Conservation (phyloP, 1,139 yeast genomes). For the Candida tropicalis region DNA sequence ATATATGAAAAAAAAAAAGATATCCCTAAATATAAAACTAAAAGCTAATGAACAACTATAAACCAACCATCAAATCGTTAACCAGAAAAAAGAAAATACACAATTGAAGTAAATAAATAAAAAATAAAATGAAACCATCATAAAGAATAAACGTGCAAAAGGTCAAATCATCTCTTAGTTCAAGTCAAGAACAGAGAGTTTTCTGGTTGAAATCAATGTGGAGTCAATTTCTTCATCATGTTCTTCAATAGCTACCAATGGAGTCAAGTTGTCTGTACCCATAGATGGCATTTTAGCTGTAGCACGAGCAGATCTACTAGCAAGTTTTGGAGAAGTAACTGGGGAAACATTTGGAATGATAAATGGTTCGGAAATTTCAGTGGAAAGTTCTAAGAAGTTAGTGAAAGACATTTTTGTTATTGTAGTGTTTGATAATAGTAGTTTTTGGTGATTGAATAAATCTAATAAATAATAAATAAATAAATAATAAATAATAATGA, state of each 20-base stretch:
- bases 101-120: neutral
- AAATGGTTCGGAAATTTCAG: slow-evolving; percentile 61
- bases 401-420: neutral
- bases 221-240: slow-evolving; percentile 10
- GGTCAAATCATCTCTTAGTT: slow-evolving; percentile 8
- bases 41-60: neutral
- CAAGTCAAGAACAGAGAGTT: slow-evolving; percentile 14
- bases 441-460: neutral
- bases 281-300: slow-evolving; percentile 10
- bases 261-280: slow-evolving; percentile 14
- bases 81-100: neutral
- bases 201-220: slow-evolving; percentile 14
- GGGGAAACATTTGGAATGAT: slow-evolving; percentile 68
- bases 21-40: neutral
- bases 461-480: neutral
- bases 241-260: slow-evolving; percentile 13
- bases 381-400: slow-evolving; percentile 43
- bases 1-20: neutral
- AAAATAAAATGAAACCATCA: neutral
- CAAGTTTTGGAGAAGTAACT: slow-evolving; percentile 42
- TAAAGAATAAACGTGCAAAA: neutral
- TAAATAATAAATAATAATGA: neutral
- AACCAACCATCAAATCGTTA: neutral
- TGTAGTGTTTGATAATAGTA: slow-evolving; percentile 6
- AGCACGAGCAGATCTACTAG: slow-evolving; percentile 18